Base-by-base conservation (phyloP, 108 stramenopile genomes). In the Cyclotella sp. region DNA sequence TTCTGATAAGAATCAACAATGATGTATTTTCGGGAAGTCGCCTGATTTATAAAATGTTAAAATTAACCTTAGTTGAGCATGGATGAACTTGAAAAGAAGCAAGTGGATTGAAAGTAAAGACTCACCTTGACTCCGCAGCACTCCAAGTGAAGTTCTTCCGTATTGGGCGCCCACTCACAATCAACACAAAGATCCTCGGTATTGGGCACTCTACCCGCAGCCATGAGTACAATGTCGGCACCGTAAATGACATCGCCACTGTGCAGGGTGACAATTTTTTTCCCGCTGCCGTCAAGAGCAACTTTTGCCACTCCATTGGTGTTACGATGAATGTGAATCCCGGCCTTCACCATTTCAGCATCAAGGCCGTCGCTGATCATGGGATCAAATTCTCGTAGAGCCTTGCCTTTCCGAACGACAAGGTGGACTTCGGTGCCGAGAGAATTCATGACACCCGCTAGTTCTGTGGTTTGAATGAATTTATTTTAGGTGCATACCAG, bases 401-500 rank as follows among this genome's bases (percentile, higher is more conserved):
- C 86, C 70, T 85, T 65, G 57, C 61, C 75, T 74, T 88, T 84
- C 45, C 88, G 71, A 60, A 93, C 66, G 27, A 90, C 90, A 5
- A 94, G 69, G 58, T 90, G 85, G 24, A 83, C 83, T 60, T 91
- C 88, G 0, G 91, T 68, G 3, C 97, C 97, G 16, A 97, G 75
- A 52, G 85, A 86, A 34, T 94, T 86, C 46, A 99, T 78, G 21
- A 98, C 92, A 47, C 96, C 95, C 6, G 97, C 97, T 13, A 98
- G 73, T 84, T 98, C 97, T 14, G 29, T 46, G 9, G 10, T 47
- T 16, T 45, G 19, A n/a, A n/a, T n/a, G n/a, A n/a, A n/a, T n/a
- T n/a, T n/a, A n/a, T n/a, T n/a, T n/a, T n/a, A n/a, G n/a, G n/a
- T n/a, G n/a, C n/a, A n/a, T n/a, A n/a, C n/a, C n/a, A n/a, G n/a